A percentile compares a stretch with the other conserved stretches of the same genome.
phyloP scores from a whole-genome alignment of 768 basidiomycete species.

The Crassisporium funariophilum region DNA sequence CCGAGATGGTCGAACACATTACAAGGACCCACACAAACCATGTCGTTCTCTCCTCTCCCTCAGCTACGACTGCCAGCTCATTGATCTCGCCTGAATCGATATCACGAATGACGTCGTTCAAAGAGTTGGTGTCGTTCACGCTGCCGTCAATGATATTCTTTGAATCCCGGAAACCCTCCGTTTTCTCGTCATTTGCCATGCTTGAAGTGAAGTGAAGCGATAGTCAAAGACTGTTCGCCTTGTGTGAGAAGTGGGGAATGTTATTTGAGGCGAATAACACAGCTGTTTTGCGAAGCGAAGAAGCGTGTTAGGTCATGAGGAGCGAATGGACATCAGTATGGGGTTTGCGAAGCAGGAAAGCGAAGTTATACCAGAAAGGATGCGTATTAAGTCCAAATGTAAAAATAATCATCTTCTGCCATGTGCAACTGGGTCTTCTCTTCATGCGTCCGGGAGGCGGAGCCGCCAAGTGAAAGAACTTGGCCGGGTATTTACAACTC shows the following conservation, averaged over 20 bases:
- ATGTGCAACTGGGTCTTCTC: too few relatives aligned
- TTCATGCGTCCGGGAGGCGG: too few relatives aligned
- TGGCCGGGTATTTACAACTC: too few relatives aligned
- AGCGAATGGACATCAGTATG: neutral
- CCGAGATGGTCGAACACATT: constrained; percentile 72
- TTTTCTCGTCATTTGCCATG: constrained; percentile 14
- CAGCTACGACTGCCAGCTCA: constrained; percentile 59
- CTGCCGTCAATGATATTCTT: constrained; percentile 13
- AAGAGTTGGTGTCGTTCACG: constrained; percentile 15
- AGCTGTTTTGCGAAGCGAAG: constrained; percentile 2
- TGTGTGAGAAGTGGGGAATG: neutral
- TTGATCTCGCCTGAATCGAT: constrained; percentile 56
- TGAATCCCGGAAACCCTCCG: neutral
- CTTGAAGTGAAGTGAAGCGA: constrained; percentile 1
- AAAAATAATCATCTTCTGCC: neutral
- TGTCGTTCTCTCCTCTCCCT: constrained; percentile 67
- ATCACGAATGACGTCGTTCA: constrained; percentile 23
- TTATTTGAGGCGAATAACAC: neutral
- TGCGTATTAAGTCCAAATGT: neutral
- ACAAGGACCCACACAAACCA: constrained; percentile 83
- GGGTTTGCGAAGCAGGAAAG: constrained; percentile 11
- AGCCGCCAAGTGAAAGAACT: too few relatives aligned
- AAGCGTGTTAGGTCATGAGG: constrained; percentile 17
- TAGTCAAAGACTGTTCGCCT: neutral
- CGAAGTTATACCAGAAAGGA: neutral